Conservation (phyloP, 164 flowering plant genomes). For the Stephania yunnanensis region DNA sequence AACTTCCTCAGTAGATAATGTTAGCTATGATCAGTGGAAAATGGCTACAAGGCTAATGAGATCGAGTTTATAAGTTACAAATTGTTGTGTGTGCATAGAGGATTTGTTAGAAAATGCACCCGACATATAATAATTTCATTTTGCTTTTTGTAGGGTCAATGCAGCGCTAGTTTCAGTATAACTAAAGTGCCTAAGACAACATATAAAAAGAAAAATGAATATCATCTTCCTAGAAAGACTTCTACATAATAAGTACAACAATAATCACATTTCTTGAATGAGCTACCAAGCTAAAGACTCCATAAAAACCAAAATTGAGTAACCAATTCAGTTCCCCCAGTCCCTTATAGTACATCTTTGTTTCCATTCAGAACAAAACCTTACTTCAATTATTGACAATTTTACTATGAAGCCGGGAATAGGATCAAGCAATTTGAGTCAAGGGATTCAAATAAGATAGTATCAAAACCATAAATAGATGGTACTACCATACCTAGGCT, state of each 20-base stretch:
- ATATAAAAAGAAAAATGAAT: too few relatives aligned
- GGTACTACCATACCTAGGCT: slow-evolving; percentile 21
- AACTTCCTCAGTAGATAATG: background rate
- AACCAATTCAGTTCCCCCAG: too few relatives aligned
- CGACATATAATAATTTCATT: too few relatives aligned
- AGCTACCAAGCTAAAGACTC: too few relatives aligned
- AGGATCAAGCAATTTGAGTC: background rate
- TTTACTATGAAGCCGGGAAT: background rate
- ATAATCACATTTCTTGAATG: too few relatives aligned
- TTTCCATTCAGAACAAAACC: background rate
- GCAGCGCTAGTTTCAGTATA: too few relatives aligned
- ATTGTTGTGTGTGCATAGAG: background rate
- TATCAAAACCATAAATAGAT: background rate
- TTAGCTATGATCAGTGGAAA: background rate
- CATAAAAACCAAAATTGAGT: too few relatives aligned
- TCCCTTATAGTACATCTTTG: background rate
- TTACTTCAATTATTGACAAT: background rate
- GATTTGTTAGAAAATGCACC: too few relatives aligned
- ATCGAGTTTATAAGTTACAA: background rate
- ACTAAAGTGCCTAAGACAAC: too few relatives aligned
- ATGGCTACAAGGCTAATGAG: background rate
- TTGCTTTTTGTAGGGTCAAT: too few relatives aligned
- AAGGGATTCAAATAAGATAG: background rate
- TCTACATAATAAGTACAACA: too few relatives aligned
- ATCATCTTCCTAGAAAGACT: too few relatives aligned